phyloP scores from a whole-genome alignment of 148 eudicot species.

The Agrostemma githago region DNA sequence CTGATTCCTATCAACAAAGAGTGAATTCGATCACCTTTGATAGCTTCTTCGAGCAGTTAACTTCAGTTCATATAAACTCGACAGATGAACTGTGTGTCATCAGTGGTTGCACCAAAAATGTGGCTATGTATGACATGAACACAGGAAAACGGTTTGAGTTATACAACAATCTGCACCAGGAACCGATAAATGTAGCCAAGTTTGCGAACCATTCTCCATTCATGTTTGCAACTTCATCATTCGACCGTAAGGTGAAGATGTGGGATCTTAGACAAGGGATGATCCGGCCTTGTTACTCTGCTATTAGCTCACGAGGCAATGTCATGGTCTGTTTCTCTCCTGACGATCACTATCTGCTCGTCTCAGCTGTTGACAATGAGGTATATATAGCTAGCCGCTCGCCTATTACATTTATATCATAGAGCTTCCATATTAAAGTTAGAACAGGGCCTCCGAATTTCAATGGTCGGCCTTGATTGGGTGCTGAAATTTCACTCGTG shows the following conservation, averaged over 20 bases:
- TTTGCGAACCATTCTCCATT: slow-evolving; percentile 78
- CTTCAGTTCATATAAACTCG: slow-evolving; percentile 77
- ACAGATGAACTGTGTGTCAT: slow-evolving; percentile 80
- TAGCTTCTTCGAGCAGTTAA: slow-evolving; percentile 57
- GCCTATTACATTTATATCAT: no score
- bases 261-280: slow-evolving; percentile 87
- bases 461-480: no score
- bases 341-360: slow-evolving; percentile 85
- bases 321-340: slow-evolving; percentile 98
- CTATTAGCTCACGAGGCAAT: slow-evolving; percentile 87
- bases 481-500: neutral
- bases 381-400: slow-evolving; percentile 24
- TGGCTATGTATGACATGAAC: slow-evolving; percentile 76
- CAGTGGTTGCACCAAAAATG: slow-evolving; percentile 74
- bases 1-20: slow-evolving; percentile 18
- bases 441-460: no score
- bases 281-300: slow-evolving; percentile 64
- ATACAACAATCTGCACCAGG: slow-evolving; percentile 63
- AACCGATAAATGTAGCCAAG: slow-evolving; percentile 89
- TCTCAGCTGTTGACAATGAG: slow-evolving; percentile 94
- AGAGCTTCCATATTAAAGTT: no score
- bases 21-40: slow-evolving; percentile 38
- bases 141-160: slow-evolving; percentile 64
- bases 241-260: slow-evolving; percentile 86
- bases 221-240: slow-evolving; percentile 83